phyloP scores from a whole-genome alignment of 306 rosid genomes.

The Cercis canadensis region DNA sequence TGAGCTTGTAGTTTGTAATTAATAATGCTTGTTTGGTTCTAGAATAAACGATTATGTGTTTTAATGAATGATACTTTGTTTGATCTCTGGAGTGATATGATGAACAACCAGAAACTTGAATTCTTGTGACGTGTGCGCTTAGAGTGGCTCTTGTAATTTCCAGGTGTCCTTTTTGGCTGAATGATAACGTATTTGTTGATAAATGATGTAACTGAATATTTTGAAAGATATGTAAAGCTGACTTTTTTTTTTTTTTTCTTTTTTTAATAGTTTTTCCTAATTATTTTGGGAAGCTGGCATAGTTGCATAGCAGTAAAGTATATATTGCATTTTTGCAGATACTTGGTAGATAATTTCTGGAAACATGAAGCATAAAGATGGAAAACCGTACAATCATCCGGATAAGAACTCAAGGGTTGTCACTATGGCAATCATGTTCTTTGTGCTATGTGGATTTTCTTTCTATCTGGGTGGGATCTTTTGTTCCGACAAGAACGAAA shows the following conservation, averaged over 20 bases:
- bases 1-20: not conserved
- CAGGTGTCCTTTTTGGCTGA: not conserved
- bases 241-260: too few relatives aligned
- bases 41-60: not conserved
- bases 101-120: not conserved
- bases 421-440: constrained; percentile 52
- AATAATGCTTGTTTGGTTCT: constrained; percentile 18
- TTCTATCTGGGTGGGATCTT: constrained; percentile 91
- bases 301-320: constrained; percentile 7
- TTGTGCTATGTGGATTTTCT: constrained; percentile 74
- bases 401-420: constrained; percentile 62
- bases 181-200: not conserved
- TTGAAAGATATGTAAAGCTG: constrained; percentile 14
- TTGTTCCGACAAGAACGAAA: constrained; percentile 53
- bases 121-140: not conserved
- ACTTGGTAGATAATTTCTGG: constrained; percentile 37
- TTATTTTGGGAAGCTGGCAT: constrained; percentile 13
- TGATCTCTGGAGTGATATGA: not conserved
- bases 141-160: constrained; percentile 33
- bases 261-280: not conserved
- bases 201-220: constrained; percentile 16
- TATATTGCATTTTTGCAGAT: constrained; percentile 51
- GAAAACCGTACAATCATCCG: constrained; percentile 62
- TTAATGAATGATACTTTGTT: not conserved
- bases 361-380: constrained; percentile 92